Evolutionary conservation across 257 asterid genomes (phyloP), one percentile per base, ranked within the genome.

Genomic region (Paraleonurus japonicus): DNA sequence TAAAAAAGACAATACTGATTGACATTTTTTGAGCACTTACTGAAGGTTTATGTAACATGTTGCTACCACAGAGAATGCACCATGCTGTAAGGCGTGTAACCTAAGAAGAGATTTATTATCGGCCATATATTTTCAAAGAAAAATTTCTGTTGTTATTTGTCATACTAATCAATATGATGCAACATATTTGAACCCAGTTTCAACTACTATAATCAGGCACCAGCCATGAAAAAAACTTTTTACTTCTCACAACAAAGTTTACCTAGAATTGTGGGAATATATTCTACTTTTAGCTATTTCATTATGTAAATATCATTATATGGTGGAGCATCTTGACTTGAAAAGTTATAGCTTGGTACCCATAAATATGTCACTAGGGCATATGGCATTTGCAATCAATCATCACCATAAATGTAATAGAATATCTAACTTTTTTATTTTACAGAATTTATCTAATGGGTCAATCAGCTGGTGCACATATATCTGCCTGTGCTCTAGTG

Each of bases 391-490:
- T 39, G 28, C 67, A 22, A 48, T 60, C 26, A 61, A 35, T 35
- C 16, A 22, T 26, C 61, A 26, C 61, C 3, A 24, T 65, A 12
- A 54, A n/a, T 37, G 54, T 75, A 53, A 69, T 16, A 9, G 70
- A 20, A 55, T 35, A 33, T 78, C 1, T 19, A 3, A 59, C 16
- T 32, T 35, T 19, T 61, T 10, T 15, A 32, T 53, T 48, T 27
- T 76, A 67, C 86, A 95, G 99, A 88, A 86, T 95, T 32, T 95
- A 89, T 82, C 81, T 95, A 51, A 85, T 87, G 96, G 99, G 99
- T 59, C 99, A 95, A 74, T 95, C 99, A 78, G 99, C 99, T 67
- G 99, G 99, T 73, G 99, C 99, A 32, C 99, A 95, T 81, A 87
- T 95, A 76, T 90, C 98, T 60, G 78, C 97, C 2, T 90, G 96